Conservation (phyloP, 2,329 filamentous ascomycete genomes). For the Bipolaris sorokiniana region DNA sequence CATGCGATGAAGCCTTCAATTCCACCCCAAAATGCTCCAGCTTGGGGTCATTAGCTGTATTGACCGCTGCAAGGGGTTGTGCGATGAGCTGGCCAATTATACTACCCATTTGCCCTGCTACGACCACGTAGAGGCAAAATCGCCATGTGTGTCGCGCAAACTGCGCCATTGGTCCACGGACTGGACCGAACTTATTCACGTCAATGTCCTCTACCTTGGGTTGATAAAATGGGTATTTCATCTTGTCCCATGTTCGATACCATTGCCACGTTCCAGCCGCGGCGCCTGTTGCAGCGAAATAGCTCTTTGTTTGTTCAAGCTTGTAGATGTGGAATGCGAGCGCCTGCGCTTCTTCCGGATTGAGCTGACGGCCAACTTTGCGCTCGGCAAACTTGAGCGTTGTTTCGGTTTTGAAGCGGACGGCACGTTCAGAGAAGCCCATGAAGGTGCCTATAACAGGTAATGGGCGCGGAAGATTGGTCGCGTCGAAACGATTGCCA, state of each 20-base stretch:
- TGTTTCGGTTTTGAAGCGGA: constrained; percentile 39
- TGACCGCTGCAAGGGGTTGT: constrained; percentile 42
- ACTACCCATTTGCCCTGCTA: constrained; percentile 40
- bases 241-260: constrained; percentile 43
- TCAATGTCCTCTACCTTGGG: constrained; percentile 49
- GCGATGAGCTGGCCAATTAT: constrained; percentile 43
- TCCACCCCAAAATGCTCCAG: constrained; percentile 49
- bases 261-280: constrained; percentile 41
- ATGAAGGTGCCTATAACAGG: constrained; percentile 42
- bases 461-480: constrained; percentile 46
- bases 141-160: constrained; percentile 37
- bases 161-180: constrained; percentile 43
- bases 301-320: constrained; percentile 47
- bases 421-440: constrained; percentile 34
- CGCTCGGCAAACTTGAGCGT: constrained; percentile 43
- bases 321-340: constrained; percentile 51
- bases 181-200: constrained; percentile 47
- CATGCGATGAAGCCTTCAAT: constrained; percentile 36
- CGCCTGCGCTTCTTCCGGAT: constrained; percentile 52
- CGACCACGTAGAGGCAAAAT: constrained; percentile 32
- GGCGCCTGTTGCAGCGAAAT: constrained; percentile 46
- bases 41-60: constrained; percentile 49
- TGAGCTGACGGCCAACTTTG: constrained; percentile 47
- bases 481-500: constrained; percentile 45
- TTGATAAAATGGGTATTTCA: constrained; percentile 52